Conservation (phyloP, 2,329 filamentous ascomycete species). For the Aureobasidium lini region DNA sequence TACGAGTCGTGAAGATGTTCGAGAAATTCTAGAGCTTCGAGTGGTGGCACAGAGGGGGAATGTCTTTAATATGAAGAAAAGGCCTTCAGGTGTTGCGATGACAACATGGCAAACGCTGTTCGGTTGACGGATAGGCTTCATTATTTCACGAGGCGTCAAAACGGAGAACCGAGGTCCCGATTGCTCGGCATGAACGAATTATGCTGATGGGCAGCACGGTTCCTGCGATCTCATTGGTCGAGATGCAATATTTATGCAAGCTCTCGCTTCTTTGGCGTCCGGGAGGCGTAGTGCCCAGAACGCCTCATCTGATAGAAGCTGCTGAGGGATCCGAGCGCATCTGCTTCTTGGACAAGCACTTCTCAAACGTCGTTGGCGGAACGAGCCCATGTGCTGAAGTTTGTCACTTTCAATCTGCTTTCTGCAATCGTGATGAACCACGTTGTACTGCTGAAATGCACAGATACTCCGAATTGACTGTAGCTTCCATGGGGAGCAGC, state of each 20-base stretch:
- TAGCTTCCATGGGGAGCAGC: no score
- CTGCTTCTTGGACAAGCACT: neutral
- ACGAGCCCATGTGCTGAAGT: neutral
- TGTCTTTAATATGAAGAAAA: neutral
- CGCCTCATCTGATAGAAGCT: constrained; percentile 3
- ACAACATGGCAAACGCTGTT: constrained; percentile 9
- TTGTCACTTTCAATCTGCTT: no score
- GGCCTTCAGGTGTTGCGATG: constrained; percentile 4
- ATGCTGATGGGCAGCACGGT: neutral
- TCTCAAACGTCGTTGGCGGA: constrained; percentile 1
- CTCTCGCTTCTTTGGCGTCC: neutral
- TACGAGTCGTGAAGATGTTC: neutral
- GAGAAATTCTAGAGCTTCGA: neutral
- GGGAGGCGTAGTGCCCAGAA: neutral
- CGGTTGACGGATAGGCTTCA: neutral
- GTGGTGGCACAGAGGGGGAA: neutral
- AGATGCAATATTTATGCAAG: neutral
- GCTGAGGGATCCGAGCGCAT: neutral
- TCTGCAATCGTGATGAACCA: no score
- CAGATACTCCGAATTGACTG: no score
- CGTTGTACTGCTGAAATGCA: no score
- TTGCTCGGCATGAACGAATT: neutral
- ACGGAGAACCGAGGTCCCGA: constrained; percentile 1
- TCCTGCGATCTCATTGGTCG: neutral
- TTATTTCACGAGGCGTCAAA: constrained; percentile 1